These are phyloP conservation scores for Gossypium schwendimanii DNA, from an alignment of 441 rosid species.

Conservation along the genomic window DNA sequence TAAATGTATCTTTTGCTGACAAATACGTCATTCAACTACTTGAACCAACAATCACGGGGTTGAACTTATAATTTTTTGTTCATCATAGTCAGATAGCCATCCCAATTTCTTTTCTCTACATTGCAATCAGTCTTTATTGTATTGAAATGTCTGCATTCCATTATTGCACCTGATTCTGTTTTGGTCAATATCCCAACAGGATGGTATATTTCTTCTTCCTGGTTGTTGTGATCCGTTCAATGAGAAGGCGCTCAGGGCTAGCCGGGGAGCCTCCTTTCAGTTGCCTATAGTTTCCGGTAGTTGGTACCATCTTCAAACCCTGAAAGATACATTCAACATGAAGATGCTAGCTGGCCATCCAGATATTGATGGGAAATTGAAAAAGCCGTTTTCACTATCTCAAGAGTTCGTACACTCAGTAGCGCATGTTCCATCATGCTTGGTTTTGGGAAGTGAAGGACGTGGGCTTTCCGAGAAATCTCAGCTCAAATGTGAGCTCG, in stretches of 20 bases:
- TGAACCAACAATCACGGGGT: neutral
- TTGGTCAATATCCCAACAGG: conserved; percentile 28
- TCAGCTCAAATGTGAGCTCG: conserved; percentile 49
- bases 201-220: conserved; percentile 82
- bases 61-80: neutral
- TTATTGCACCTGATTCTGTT: neutral
- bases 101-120: neutral
- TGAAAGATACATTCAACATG: conserved; percentile 49
- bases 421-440: conserved; percentile 44
- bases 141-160: neutral
- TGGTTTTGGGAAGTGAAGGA: conserved; percentile 88
- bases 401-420: conserved; percentile 40
- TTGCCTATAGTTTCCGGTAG: conserved; percentile 66
- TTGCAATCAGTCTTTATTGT: neutral
- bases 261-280: conserved; percentile 87
- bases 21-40: neutral
- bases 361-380: conserved; percentile 26
- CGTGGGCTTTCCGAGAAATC: conserved; percentile 62
- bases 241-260: conserved; percentile 82
- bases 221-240: conserved; percentile 92
- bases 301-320: conserved; percentile 59
- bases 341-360: conserved; percentile 85
- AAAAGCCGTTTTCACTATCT: conserved; percentile 38
- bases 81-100: neutral
- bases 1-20: neutral